Evolutionary conservation across 2,329 filamentous ascomycete genomes (phyloP), one percentile per base, ranked within the genome.

Genomic region (Cladophialophora bantiana): DNA sequence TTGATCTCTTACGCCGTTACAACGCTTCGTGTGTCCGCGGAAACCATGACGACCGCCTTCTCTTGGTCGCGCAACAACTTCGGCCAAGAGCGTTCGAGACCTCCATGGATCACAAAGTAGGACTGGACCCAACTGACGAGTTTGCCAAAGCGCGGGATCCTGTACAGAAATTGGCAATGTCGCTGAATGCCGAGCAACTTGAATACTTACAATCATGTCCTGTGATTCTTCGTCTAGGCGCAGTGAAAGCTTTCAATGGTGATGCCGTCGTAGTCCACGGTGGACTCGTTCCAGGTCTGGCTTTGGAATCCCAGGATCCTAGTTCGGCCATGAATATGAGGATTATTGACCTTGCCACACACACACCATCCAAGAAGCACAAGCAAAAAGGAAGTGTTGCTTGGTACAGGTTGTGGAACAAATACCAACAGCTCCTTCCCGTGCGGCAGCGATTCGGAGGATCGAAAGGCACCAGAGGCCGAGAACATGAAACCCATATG

Each of bases 311-410:
- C 59, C 94, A 90, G 73, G 87, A 97, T 77, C 90, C 93, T 0
- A 89, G 87, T 77, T 89, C 90, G 59, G 90, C 91, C 48, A 97
- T 97, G 93, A 95, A 93, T 75, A 96, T 99, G 92, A 88, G 93
- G 64, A 91, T 89, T 6, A 86, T 97, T 62, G 84, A 91, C 71
- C 84, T 88, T 18, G 79, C 83, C 10, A 88, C 86, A 10, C 84
- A 87, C 66, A 79, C 86, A 12, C 88, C 88, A 7, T 73, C 71
- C 2, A 66, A 72, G 36, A 3, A 86, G 81, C 61, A 80, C 81
- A 69, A 82, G 73, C 68, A 78, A 72, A 61, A 78, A 76, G 4
- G 90, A 36, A 69, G 89, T 59, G 83, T 85, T 38, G 85, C 85
- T 13, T 96, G 92, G 92, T 84, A 88, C 59, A 85, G 89, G 78